Evolutionary conservation across 2,329 filamentous ascomycete genomes (phyloP).

Genomic region (Xylariaceae sp.): DNA sequence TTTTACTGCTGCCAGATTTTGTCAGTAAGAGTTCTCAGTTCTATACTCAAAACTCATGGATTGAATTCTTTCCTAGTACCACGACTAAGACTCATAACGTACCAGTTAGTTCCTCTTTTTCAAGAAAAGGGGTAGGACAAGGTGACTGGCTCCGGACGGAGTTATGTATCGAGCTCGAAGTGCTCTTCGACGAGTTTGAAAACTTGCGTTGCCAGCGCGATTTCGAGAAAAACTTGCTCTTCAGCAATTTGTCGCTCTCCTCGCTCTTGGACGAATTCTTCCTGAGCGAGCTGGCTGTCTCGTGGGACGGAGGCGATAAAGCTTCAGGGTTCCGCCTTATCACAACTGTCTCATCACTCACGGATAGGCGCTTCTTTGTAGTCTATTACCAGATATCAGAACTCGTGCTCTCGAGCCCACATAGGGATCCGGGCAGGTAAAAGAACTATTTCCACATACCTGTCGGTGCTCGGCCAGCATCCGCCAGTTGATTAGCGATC

Average conservation of each 20-base stretch:
- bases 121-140: constrained; percentile 11
- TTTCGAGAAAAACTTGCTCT: constrained; percentile 37
- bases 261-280: constrained; percentile 31
- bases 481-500: constrained; percentile 11
- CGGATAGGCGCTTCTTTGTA: not conserved
- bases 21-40: constrained; percentile 2
- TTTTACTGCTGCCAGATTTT: constrained; percentile 3
- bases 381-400: constrained; percentile 8
- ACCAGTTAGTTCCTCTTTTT: constrained; percentile 4
- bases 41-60: not conserved
- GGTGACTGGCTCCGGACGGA: constrained; percentile 37
- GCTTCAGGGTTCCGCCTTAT: not conserved
- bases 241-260: constrained; percentile 28
- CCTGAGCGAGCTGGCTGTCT: not conserved
- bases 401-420: too few species aligned
- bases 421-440: not conserved
- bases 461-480: constrained; percentile 10
- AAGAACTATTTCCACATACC: constrained; percentile 6
- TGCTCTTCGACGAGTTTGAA: constrained; percentile 36
- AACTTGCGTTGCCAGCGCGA: constrained; percentile 39
- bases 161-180: constrained; percentile 40
- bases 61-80: not conserved
- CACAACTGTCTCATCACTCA: not conserved
- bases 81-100: not conserved
- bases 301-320: not conserved